Percentiles rank a stretch among this genome's conserved stretches.
Conservation (phyloP, 2,329 filamentous ascomycete genomes). For the Colletotrichum somersetense region DNA sequence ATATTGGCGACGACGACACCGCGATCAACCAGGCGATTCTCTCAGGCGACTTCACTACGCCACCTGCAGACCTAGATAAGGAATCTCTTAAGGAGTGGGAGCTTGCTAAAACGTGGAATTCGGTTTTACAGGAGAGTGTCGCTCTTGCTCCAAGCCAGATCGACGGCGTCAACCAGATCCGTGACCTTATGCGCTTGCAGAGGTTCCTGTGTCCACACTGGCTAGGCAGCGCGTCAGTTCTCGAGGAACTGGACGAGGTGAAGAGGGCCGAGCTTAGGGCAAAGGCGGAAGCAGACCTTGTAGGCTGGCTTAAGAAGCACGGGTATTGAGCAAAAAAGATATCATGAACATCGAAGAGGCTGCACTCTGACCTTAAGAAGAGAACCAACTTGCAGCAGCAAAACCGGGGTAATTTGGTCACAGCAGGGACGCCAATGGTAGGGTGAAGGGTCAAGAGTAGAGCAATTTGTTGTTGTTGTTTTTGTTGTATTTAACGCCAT, state of each 20-base stretch:
- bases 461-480: no score
- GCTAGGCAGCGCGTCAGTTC: conserved; percentile 2
- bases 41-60: conserved; percentile 17
- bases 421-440: no score
- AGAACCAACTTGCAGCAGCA: no score
- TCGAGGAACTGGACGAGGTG: conserved; percentile 9
- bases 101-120: conserved; percentile 13
- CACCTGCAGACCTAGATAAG: conserved; percentile 11
- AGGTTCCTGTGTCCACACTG: conserved; percentile 9
- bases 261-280: neutral
- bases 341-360: neutral
- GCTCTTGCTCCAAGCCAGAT: conserved; percentile 13
- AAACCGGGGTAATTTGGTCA: no score
- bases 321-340: conserved; percentile 16
- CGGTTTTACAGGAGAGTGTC: conserved; percentile 13
- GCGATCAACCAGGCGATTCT: conserved; percentile 14
- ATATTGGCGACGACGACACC: conserved; percentile 5
- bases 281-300: conserved; percentile 15
- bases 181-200: conserved; percentile 14
- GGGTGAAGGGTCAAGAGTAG: no score
- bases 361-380: no score
- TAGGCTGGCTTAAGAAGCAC: conserved; percentile 10
- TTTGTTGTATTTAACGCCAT: no score
- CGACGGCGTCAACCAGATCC: conserved; percentile 11
- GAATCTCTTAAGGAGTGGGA: conserved; percentile 18